Conservation (phyloP, 78 protist species). For the Dictyostelium firmibasis region DNA sequence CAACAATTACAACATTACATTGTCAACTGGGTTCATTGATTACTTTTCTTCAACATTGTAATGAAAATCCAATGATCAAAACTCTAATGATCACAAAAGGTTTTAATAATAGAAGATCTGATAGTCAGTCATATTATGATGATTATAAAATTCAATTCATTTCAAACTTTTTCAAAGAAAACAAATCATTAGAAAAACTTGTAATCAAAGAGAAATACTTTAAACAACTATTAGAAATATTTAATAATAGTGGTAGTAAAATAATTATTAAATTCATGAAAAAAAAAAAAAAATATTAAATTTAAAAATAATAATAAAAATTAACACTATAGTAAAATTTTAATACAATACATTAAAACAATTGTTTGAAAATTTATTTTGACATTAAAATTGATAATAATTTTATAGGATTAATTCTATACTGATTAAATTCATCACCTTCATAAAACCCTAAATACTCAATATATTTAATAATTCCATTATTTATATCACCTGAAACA, state of each 20-base stretch:
- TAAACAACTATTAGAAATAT: not conserved
- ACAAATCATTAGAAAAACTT: no score
- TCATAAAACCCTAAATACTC: slow-evolving; percentile 59
- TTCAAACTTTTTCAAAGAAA: no score
- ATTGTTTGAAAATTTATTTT: not conserved
- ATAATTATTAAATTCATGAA: not conserved
- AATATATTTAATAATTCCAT: slow-evolving; percentile 52
- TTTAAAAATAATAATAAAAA: no score
- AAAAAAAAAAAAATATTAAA: not conserved
- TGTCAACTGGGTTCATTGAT: not conserved
- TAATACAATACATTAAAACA: not conserved
- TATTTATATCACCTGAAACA: not conserved
- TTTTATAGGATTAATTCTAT: slow-evolving; percentile 51
- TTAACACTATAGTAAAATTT: no score
- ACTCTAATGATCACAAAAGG: not conserved
- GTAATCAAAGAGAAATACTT: no score
- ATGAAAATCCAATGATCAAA: not conserved
- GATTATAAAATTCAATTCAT: no score
- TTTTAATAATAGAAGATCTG: no score
- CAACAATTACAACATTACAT: not conserved
- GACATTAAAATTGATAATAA: not conserved
- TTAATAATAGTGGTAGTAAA: not conserved
- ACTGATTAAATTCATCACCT: slow-evolving; percentile 53
- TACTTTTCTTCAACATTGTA: not conserved
- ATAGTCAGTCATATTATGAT: no score